These are phyloP conservation scores for Trichophyton equinum DNA, from an alignment of 2,329 filamentous ascomycete genomes.

Conservation along the genomic window DNA sequence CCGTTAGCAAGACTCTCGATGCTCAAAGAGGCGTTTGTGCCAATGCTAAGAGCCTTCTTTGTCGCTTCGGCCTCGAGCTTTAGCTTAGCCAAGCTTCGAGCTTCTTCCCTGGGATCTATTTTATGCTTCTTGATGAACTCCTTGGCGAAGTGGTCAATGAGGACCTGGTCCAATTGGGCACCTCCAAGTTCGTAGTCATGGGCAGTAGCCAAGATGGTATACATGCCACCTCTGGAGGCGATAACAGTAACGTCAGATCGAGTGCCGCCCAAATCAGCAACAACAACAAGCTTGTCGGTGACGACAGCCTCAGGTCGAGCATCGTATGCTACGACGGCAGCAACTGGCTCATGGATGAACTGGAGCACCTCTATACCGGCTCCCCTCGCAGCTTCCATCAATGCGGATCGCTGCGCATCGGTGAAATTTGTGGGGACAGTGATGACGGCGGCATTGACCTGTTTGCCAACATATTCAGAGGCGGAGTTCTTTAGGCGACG, in stretches of 20 bases:
- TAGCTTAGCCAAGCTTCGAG: constrained; percentile 76
- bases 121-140: constrained; percentile 97
- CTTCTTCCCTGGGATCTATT: constrained; percentile 71
- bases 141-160: constrained; percentile 95
- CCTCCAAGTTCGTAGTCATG: constrained; percentile 95
- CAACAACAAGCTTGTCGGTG: constrained; percentile 78
- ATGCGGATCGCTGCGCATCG: constrained; percentile 71
- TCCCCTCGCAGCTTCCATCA: constrained; percentile 63
- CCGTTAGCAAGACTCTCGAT: constrained; percentile 84
- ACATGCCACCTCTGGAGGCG: constrained; percentile 86
- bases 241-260: constrained; percentile 85
- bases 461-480: constrained; percentile 82
- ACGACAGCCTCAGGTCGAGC: constrained; percentile 62
- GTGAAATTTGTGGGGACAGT: constrained; percentile 88
- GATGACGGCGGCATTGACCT: constrained; percentile 87
- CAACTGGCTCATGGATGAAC: constrained; percentile 81
- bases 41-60: constrained; percentile 83
- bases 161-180: constrained; percentile 70
- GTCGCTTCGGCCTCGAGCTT: constrained; percentile 81
- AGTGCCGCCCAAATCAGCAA: constrained; percentile 85
- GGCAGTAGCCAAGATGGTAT: constrained; percentile 82
- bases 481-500: constrained; percentile 70
- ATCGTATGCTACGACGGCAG: constrained; percentile 82
- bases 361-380: constrained; percentile 84
- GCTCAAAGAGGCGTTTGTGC: constrained; percentile 78